Evolutionary conservation across 805 yeast species (phyloP).

Genomic region (Candida tibetensis): DNA sequence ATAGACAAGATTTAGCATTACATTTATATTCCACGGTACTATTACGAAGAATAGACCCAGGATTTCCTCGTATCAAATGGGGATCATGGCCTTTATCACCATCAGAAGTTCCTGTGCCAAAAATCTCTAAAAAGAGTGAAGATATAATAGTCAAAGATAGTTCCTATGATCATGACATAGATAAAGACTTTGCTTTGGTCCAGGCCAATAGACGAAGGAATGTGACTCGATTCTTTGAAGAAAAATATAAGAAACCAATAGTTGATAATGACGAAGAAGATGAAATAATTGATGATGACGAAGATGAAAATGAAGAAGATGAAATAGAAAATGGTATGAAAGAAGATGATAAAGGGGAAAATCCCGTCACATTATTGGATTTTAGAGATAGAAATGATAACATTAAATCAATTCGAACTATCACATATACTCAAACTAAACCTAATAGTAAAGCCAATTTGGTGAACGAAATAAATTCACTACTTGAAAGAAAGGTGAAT

Average conservation of each 20-base stretch:
- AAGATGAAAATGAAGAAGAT: conserved; percentile 6
- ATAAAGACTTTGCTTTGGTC: conserved; percentile 6
- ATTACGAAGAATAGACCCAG: conserved; percentile 34
- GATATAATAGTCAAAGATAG: conserved; percentile 13
- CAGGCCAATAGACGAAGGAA: background rate
- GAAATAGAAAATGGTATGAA: conserved; percentile 9
- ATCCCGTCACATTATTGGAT: conserved; percentile 1
- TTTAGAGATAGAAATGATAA: conserved; percentile 1
- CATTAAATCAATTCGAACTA: background rate
- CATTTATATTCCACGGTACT: conserved; percentile 63
- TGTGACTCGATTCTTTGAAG: background rate
- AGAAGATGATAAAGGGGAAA: conserved; percentile 6
- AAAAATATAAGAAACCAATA: background rate
- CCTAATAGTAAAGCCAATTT: conserved; percentile 20
- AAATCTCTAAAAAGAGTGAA: conserved; percentile 19
- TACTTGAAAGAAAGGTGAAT: conserved; percentile 16
- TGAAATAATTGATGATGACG: no score
- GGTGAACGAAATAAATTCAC: conserved; percentile 20
- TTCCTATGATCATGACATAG: conserved; percentile 9
- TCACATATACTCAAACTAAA: conserved; percentile 9
- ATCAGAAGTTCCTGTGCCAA: conserved; percentile 38
- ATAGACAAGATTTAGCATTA: conserved; percentile 53
- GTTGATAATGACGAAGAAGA: conserved; percentile 5
- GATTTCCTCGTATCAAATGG: conserved; percentile 44
- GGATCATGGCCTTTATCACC: conserved; percentile 56